phyloP scores from a whole-genome alignment of 2,329 filamentous ascomycete species.

The Aspergillus brasiliensis region DNA sequence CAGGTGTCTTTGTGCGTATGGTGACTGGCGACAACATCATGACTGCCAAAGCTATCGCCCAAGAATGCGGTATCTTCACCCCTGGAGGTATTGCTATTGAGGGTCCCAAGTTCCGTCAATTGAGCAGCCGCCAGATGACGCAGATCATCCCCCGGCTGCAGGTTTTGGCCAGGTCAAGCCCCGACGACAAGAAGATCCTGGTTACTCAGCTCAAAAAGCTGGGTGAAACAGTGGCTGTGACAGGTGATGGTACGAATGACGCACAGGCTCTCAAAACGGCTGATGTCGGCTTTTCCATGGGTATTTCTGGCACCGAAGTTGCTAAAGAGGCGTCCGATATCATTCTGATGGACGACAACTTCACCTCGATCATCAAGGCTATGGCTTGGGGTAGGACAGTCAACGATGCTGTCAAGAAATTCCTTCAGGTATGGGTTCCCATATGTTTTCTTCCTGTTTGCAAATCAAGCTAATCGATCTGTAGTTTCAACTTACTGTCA shows the following conservation, averaged over 20 bases:
- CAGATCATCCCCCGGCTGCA: constrained; percentile 69
- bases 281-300: constrained; percentile 85
- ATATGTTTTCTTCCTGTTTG: background rate
- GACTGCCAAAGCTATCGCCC: constrained; percentile 76
- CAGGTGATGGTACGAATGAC: constrained; percentile 82
- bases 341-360: constrained; percentile 86
- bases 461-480: constrained; percentile 1
- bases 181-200: constrained; percentile 74
- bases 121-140: constrained; percentile 66
- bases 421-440: constrained; percentile 51
- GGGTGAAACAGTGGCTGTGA: constrained; percentile 78
- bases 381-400: constrained; percentile 78
- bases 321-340: constrained; percentile 84
- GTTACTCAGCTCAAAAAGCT: constrained; percentile 71
- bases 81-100: constrained; percentile 72
- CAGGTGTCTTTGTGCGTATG: constrained; percentile 80
- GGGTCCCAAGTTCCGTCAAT: constrained; percentile 74
- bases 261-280: constrained; percentile 78
- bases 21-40: constrained; percentile 81
- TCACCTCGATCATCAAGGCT: constrained; percentile 81
- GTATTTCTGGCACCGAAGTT: constrained; percentile 79
- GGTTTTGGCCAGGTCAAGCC: constrained; percentile 72
- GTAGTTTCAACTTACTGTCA: constrained; percentile 56
- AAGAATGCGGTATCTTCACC: constrained; percentile 75
- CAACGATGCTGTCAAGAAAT: constrained; percentile 76